Conservation (phyloP, 805 yeast species). For the Ogataea saltuana region DNA sequence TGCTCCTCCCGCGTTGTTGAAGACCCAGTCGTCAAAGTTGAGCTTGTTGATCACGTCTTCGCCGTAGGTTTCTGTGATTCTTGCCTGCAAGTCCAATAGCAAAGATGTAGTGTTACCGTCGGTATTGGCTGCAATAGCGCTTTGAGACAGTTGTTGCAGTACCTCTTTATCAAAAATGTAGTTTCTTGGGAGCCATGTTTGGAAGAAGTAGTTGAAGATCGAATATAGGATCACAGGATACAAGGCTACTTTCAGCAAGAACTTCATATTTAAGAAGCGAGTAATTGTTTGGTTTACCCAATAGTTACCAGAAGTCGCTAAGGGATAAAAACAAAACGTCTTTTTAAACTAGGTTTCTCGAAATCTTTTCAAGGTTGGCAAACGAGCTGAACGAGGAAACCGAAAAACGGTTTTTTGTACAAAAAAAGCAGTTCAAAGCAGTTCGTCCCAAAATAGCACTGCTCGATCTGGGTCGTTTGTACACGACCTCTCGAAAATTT, state of each 20-base stretch:
- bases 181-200: slow-evolving; percentile 67
- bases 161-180: slow-evolving; percentile 70
- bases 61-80: slow-evolving; percentile 66
- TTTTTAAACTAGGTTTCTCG: background rate
- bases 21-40: slow-evolving; percentile 85
- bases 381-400: slow-evolving; percentile 4
- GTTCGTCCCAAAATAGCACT: background rate
- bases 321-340: background rate
- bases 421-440: background rate
- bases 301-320: background rate
- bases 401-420: background rate
- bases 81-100: slow-evolving; percentile 59
- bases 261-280: slow-evolving; percentile 14
- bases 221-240: slow-evolving; percentile 33
- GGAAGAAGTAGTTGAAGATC: slow-evolving; percentile 43
- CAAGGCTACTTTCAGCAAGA: slow-evolving; percentile 21
- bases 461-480: background rate
- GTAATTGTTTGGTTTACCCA: background rate
- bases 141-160: slow-evolving; percentile 58
- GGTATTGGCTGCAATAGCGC: slow-evolving; percentile 52
- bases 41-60: slow-evolving; percentile 64
- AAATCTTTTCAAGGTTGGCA: background rate
- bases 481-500: background rate
- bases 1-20: slow-evolving; percentile 98
- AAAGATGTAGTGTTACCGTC: slow-evolving; percentile 63